Conservation (phyloP, 805 yeast species). For the Kluyveromyces nonfermentans region DNA sequence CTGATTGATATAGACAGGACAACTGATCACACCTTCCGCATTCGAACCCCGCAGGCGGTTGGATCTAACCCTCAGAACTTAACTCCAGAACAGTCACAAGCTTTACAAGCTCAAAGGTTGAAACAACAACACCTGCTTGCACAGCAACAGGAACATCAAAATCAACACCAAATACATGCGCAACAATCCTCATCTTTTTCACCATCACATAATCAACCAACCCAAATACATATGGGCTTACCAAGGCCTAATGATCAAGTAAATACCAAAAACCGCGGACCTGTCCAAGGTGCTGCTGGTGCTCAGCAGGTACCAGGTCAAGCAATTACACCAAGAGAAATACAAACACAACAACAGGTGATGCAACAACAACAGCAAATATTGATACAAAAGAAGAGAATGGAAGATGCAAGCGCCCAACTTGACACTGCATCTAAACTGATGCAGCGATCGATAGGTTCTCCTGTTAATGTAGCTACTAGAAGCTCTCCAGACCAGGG, state of each 20-base stretch:
- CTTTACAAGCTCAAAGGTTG: conserved; percentile 19
- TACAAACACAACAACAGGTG: conserved; percentile 27
- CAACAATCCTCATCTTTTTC: conserved; percentile 9
- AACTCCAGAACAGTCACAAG: conserved; percentile 20
- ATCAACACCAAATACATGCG: conserved; percentile 11
- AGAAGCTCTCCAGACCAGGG: not conserved
- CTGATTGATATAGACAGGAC: conserved; percentile 67
- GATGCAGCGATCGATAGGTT: conserved; percentile 15
- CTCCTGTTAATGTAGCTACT: conserved; percentile 8
- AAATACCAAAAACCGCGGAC: conserved; percentile 2
- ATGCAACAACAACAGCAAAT: conserved; percentile 29
- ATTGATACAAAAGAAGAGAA: conserved; percentile 26
- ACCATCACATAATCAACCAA: conserved; percentile 9
- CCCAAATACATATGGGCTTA: conserved; percentile 5
- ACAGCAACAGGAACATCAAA: conserved; percentile 23
- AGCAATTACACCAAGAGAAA: conserved; percentile 28
- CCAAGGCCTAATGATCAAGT: conserved; percentile 4
- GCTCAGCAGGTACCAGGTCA: conserved; percentile 10
- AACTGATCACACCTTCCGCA: conserved; percentile 49
- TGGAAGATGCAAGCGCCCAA: conserved; percentile 28
- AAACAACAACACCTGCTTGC: conserved; percentile 25
- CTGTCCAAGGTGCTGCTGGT: not conserved
- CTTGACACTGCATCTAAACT: conserved; percentile 25
- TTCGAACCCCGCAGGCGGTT: conserved; percentile 38
- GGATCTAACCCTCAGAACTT: conserved; percentile 16